Evolutionary conservation across 2,329 filamentous ascomycete species (phyloP).

Genomic region (Rugonectria rugulosa): DNA sequence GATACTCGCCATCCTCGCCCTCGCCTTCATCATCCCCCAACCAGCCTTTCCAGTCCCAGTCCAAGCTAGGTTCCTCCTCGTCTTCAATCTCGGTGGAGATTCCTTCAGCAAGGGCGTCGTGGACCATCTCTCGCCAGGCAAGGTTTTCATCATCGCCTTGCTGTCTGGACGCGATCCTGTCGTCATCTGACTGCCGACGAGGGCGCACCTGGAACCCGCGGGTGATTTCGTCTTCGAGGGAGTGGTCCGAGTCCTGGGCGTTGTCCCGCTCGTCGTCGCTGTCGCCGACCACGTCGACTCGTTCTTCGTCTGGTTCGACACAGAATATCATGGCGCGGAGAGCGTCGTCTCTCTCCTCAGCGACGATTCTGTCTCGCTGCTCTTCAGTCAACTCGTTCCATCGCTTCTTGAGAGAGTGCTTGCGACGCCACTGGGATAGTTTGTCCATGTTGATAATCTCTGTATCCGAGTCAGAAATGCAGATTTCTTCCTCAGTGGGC

Average conservation of each 20-base stretch:
- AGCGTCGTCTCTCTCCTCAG: conserved; percentile 45
- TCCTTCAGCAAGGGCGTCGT: too few relatives aligned
- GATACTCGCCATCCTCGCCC: too few relatives aligned
- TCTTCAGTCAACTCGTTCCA: conserved; percentile 49
- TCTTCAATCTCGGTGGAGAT: too few relatives aligned
- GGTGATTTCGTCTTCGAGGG: conserved; percentile 44
- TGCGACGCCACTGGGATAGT: conserved; percentile 51
- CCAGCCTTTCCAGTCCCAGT: too few relatives aligned
- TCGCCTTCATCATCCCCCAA: too few relatives aligned
- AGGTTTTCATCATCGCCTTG: too few relatives aligned
- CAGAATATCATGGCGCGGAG: conserved; percentile 47
- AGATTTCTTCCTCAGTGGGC: conserved; percentile 58
- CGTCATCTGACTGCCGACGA: conserved; percentile 23
- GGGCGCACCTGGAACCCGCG: conserved; percentile 43
- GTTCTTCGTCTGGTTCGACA: conserved; percentile 32
- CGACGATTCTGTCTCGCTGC: conserved; percentile 49
- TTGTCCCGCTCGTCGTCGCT: conserved; percentile 30
- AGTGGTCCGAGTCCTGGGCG: conserved; percentile 18
- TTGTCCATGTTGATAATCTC: conserved; percentile 44
- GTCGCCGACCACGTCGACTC: conserved; percentile 30
- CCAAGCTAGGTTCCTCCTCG: too few relatives aligned
- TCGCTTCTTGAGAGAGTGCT: conserved; percentile 54
- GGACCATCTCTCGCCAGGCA: too few relatives aligned
- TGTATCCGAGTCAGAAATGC: conserved; percentile 57
- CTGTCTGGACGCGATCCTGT: too few relatives aligned